A percentile compares a stretch with the other conserved stretches of the same genome.
These are phyloP conservation scores for Pugionium cornutum DNA, from an alignment of 345 rosid species.

Conservation along the genomic window DNA sequence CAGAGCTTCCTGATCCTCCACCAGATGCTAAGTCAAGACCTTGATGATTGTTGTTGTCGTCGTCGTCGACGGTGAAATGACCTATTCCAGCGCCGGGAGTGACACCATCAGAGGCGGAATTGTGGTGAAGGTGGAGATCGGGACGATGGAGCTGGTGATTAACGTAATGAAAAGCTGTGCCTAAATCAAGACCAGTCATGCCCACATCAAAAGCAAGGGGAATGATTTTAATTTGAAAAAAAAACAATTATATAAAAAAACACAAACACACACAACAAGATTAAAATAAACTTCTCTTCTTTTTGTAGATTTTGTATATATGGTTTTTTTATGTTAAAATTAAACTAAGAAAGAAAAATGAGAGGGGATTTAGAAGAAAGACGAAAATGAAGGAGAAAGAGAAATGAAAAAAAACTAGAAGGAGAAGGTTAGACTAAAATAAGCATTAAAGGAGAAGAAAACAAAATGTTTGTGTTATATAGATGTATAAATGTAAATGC, in stretches of 20 bases:
- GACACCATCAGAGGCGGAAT: slow-evolving; percentile 48
- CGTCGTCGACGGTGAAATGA: slow-evolving; percentile 47
- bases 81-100: slow-evolving; percentile 41
- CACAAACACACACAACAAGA: slow-evolving; percentile 37
- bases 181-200: slow-evolving; percentile 61
- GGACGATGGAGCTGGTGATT: slow-evolving; percentile 40
- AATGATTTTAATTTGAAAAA: slow-evolving; percentile 31
- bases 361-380: slow-evolving; percentile 28
- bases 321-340: neutral
- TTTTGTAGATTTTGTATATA: slow-evolving; percentile 32
- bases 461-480: slow-evolving; percentile 12
- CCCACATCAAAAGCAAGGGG: slow-evolving; percentile 40
- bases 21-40: slow-evolving; percentile 54
- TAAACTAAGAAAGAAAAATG: slow-evolving; percentile 17
- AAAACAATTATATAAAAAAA: slow-evolving; percentile 27
- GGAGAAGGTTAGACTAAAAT: slow-evolving; percentile 44
- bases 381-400: slow-evolving; percentile 29
- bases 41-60: slow-evolving; percentile 45
- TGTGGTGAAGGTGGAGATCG: slow-evolving; percentile 48
- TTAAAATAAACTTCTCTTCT: slow-evolving; percentile 41
- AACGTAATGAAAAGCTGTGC: slow-evolving; percentile 51
- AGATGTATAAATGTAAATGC: slow-evolving; percentile 24
- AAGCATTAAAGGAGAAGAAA: slow-evolving; percentile 42
- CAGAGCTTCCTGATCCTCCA: slow-evolving; percentile 43
- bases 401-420: slow-evolving; percentile 39